Conservation (phyloP, 1,284 basidiomycete genomes). For the Ceratobasidium sp. region DNA sequence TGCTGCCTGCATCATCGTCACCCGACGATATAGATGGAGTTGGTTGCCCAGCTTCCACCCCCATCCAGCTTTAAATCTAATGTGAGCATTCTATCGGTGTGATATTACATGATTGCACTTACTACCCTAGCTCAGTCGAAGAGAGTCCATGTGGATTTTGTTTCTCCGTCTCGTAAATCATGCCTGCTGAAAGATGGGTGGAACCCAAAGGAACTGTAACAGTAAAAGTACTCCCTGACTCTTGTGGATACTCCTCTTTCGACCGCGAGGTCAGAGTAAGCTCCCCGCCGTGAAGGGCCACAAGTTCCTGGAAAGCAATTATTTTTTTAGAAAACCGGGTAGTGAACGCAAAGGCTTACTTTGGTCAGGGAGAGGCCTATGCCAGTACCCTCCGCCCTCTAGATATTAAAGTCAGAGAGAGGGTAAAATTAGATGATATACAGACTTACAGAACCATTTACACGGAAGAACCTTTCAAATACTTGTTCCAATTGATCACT, state of each 20-base stretch:
- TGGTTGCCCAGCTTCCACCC: constrained; percentile 32
- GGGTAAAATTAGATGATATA: neutral
- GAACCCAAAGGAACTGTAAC: constrained; percentile 21
- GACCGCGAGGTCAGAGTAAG: constrained; percentile 13
- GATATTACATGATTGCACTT: neutral
- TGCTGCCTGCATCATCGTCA: constrained; percentile 47
- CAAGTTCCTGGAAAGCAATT: constrained; percentile 48
- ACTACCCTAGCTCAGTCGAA: constrained; percentile 36
- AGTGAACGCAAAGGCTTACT: neutral
- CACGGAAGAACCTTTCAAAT: constrained; percentile 52
- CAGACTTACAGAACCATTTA: constrained; percentile 40
- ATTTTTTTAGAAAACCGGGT: neutral
- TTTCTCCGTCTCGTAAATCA: constrained; percentile 46
- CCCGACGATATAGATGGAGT: constrained; percentile 45
- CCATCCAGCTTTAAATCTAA: constrained; percentile 48
- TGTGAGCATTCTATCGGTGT: neutral
- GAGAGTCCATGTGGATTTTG: constrained; percentile 28
- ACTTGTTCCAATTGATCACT: constrained; percentile 48
- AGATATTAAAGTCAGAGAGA: neutral
- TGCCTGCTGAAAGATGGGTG: constrained; percentile 47
- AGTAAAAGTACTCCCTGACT: constrained; percentile 21
- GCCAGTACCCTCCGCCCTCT: constrained; percentile 53
- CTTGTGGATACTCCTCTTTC: neutral
- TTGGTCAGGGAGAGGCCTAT: constrained; percentile 53
- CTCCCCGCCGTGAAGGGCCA: constrained; percentile 51